These are phyloP conservation scores for Penicillium malachiteum DNA, from an alignment of 495 filamentous ascomycete genomes.

Conservation along the genomic window DNA sequence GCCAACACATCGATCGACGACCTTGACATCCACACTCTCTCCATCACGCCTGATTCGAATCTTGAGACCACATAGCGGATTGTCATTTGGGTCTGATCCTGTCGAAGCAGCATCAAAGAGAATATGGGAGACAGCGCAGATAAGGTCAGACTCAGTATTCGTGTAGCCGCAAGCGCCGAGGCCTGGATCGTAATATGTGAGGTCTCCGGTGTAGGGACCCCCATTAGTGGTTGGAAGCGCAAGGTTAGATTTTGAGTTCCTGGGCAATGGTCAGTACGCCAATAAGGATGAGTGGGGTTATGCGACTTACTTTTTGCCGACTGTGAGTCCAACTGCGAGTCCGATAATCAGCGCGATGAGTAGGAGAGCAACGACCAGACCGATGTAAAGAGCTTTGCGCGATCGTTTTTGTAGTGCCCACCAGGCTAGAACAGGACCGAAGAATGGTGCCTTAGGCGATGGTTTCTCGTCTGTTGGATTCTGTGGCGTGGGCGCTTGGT, in stretches of 20 bases:
- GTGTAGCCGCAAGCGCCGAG: conserved; percentile 70
- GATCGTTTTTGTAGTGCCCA: conserved; percentile 11
- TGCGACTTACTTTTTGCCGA: conserved; percentile 16
- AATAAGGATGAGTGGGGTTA: background rate
- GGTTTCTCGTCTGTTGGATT: background rate
- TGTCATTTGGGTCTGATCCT: conserved; percentile 63
- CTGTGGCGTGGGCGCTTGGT: background rate
- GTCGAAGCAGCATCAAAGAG: conserved; percentile 62
- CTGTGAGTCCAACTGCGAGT: conserved; percentile 52
- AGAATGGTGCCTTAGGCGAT: background rate
- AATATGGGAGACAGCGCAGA: conserved; percentile 66
- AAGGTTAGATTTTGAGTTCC: conserved; percentile 36
- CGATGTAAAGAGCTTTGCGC: conserved; percentile 28
- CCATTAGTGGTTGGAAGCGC: conserved; percentile 55
- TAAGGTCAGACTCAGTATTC: conserved; percentile 48
- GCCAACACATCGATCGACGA: conserved; percentile 73
- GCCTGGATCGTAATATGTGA: conserved; percentile 69
- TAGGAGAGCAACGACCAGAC: conserved; percentile 27
- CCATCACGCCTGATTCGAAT: conserved; percentile 56
- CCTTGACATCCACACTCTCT: conserved; percentile 61
- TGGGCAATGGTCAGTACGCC: background rate
- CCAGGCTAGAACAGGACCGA: background rate
- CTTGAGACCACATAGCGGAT: conserved; percentile 67
- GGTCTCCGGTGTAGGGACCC: conserved; percentile 58
- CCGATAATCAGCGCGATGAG: conserved; percentile 55